Evolutionary conservation across 352 stramenopile genomes (phyloP), one percentile per base, ranked within the genome.

Genomic region (Phytophthora brassicae): DNA sequence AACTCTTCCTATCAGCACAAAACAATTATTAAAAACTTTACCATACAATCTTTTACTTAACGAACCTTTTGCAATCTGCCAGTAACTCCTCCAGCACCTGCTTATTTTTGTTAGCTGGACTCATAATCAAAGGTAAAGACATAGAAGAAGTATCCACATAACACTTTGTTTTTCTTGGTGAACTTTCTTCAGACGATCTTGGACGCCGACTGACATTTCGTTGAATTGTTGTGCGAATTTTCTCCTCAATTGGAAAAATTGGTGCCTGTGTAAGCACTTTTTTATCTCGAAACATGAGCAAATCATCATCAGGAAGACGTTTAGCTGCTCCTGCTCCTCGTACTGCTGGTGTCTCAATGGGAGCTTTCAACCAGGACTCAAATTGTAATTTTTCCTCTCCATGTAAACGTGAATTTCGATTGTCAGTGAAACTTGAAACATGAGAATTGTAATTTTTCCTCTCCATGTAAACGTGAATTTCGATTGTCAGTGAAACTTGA

Each of bases 281-380:
- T 14, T 60, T 63, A 12, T 68, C 69, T 24, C 74, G 68, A 66
- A 90, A 88, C 78, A 90, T 90, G 23, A 36, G 60, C 17, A 90
- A 42, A 26, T 81, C 75, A 19, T 35, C 71, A 44, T 90, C 77
- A 0, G 52, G 56, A 0, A 68, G 42, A 12, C 59, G 64, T 58
- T 80, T 82, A 9, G 72, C 78, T 17, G 76, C 70, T 29, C 78
- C 81, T 48, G 81, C 78, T 16, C 69, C 69, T 14, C 52, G 56
- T 12, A 90, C 72, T 5, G 63, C 72, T 12, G 66, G 52, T 9
- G 68, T 75, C 12, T 73, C 65, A 11, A 60, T 55, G 13, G 66
- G 80, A 47, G 43, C 43, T 11, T 66, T 67, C 55, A 88, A 72
- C 81, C 81, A 90, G 4, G 68, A 56, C 2, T 73, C 35, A 29